phyloP scores from a whole-genome alignment of 2,329 filamentous ascomycete species.

The Aspergillus brasiliensis region DNA sequence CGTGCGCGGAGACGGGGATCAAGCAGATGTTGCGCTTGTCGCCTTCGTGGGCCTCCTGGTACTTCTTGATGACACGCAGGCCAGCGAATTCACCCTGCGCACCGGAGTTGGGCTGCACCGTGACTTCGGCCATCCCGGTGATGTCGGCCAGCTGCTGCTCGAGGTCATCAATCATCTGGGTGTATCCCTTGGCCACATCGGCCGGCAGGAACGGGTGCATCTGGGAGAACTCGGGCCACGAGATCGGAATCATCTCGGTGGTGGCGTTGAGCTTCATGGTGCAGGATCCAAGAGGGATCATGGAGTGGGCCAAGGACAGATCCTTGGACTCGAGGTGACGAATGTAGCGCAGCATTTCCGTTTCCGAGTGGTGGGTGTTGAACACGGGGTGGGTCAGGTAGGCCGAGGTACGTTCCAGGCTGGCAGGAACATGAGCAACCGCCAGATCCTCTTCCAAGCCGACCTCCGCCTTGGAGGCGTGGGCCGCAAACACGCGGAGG shows the following conservation, averaged over 20 bases:
- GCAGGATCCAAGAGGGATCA: conserved; percentile 96
- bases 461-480: conserved; percentile 39
- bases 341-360: conserved; percentile 90
- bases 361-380: conserved; percentile 93
- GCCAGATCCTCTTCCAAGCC: conserved; percentile 38
- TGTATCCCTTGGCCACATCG: conserved; percentile 68
- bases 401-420: conserved; percentile 68
- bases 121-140: conserved; percentile 87
- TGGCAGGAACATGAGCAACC: conserved; percentile 49
- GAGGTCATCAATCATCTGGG: conserved; percentile 69
- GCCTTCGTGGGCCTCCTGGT: conserved; percentile 67
- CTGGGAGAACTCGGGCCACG: conserved; percentile 72
- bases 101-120: conserved; percentile 91
- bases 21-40: conserved; percentile 82
- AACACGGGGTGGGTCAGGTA: conserved; percentile 92
- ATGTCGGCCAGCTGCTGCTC: conserved; percentile 75
- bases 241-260: conserved; percentile 87
- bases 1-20: conserved; percentile 92
- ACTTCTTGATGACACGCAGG: conserved; percentile 83
- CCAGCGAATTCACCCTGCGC: conserved; percentile 95
- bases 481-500: conserved; percentile 56
- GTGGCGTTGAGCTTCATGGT: conserved; percentile 98
- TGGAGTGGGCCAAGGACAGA: conserved; percentile 89
- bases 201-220: conserved; percentile 78
- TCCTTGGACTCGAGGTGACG: conserved; percentile 92